Percentiles rank a stretch among this genome's conserved stretches.
phyloP scores from a whole-genome alignment of 2,329 filamentous ascomycete genomes.

The Phyllosticta capitalensis region DNA sequence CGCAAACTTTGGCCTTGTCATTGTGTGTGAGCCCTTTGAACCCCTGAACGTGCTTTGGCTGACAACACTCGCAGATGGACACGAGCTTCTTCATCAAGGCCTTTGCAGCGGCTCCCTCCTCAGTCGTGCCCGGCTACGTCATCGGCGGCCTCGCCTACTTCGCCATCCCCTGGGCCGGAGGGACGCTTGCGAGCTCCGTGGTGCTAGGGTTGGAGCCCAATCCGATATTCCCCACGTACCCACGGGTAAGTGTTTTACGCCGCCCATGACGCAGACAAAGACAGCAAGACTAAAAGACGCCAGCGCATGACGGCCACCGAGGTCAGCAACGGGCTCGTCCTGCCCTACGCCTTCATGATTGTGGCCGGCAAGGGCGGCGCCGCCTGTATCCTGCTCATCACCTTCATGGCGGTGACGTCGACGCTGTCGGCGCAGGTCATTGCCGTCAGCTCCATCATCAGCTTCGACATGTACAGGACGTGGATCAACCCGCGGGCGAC shows the following conservation, averaged over 20 bases:
- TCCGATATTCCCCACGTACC: conserved; percentile 45
- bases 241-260: conserved; percentile 17
- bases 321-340: conserved; percentile 28
- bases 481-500: conserved; percentile 40
- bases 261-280: no score
- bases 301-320: conserved; percentile 27
- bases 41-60: neutral
- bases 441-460: conserved; percentile 45
- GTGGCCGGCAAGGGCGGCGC: conserved; percentile 32
- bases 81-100: conserved; percentile 47
- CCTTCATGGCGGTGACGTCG: conserved; percentile 36
- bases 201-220: conserved; percentile 40
- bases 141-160: conserved; percentile 47
- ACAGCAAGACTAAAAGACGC: neutral
- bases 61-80: conserved; percentile 34
- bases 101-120: conserved; percentile 36
- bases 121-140: conserved; percentile 43
- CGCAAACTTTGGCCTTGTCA: conserved; percentile 44
- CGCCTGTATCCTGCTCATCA: conserved; percentile 23
- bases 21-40: conserved; percentile 17
- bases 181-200: conserved; percentile 41
- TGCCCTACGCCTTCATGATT: conserved; percentile 31
- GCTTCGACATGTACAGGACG: conserved; percentile 44
- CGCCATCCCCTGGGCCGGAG: conserved; percentile 44
- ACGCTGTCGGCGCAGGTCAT: conserved; percentile 45